Conservation (phyloP, 345 rosid genomes). For the Barbarea vulgaris region DNA sequence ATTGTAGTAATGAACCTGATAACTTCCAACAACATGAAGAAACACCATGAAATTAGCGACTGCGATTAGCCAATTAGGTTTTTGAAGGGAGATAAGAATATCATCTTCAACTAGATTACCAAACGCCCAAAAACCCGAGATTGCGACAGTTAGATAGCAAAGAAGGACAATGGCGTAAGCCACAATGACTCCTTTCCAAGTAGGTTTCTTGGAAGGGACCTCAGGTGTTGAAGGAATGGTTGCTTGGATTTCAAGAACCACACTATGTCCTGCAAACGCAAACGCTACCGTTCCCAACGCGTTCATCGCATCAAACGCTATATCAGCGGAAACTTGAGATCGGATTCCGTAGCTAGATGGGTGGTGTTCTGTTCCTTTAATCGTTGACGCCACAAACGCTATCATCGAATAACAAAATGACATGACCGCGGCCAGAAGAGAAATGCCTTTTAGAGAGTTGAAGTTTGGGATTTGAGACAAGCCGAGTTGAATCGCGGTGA, state of each 20-base stretch:
- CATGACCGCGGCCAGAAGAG: constrained; percentile 71
- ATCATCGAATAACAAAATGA: constrained; percentile 41
- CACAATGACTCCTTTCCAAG: constrained; percentile 48
- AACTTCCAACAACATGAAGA: constrained; percentile 51
- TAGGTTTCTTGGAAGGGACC: constrained; percentile 47
- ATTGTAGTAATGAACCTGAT: constrained; percentile 37
- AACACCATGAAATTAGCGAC: constrained; percentile 45
- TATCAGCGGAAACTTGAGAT: background rate
- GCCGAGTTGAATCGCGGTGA: constrained; percentile 55
- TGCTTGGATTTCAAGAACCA: constrained; percentile 55
- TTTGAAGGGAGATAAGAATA: constrained; percentile 45
- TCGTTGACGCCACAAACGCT: constrained; percentile 7
- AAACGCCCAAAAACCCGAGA: constrained; percentile 47
- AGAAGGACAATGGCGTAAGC: constrained; percentile 45
- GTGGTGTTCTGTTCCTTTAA: background rate
- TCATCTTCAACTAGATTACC: constrained; percentile 45
- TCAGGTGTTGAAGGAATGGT: constrained; percentile 47
- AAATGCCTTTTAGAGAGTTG: constrained; percentile 64
- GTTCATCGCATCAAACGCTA: constrained; percentile 12
- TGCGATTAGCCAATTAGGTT: constrained; percentile 42
- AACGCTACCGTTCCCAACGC: constrained; percentile 48
- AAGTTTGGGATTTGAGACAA: constrained; percentile 73
- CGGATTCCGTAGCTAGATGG: constrained; percentile 22
- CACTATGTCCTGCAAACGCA: constrained; percentile 55
- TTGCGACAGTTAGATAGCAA: constrained; percentile 43